Base-by-base conservation (phyloP, 2,329 filamentous ascomycete species). In the Arthrobotrys sphaeroides region DNA sequence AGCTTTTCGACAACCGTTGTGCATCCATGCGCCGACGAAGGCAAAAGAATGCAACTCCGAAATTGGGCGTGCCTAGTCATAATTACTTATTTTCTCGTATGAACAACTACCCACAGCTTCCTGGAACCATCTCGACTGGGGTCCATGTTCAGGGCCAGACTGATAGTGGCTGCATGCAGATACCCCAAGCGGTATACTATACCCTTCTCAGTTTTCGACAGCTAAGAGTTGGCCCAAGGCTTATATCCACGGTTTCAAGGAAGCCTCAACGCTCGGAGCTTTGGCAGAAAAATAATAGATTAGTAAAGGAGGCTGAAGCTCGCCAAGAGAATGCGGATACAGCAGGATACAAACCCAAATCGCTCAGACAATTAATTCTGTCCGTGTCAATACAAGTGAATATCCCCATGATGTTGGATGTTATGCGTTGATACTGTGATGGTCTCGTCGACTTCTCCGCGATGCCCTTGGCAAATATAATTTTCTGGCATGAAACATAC, bases 181-280 rank as follows among this genome's bases (percentile, higher is more conserved):
- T 49, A 60, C 20, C 36, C 24, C 47, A 53, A 53, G n/a, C 4
- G 6, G 47, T 26, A 31, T 53, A 16, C 33, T 62, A 49, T 43
- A 20, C 53, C 43, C 28, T 61, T 55, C 65, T 24, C n/a, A 53
- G 49, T 7, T 18, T 45, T 42, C n/a, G 20, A 38, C 31, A 33
- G 64, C 18, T 10, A 61, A 59, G 28, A 33, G 38, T 36, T 66
- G 38, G 36, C 24, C 65, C n/a, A 59, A 59, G 22, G 40, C 57
- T 75, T 55, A 47, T 51, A 55, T 69, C 72, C 72, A 75, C 59
- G 64, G 64, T 68, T 65, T 69, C 45, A 65, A 59, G 72, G 72
- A 75, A 69, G 40, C 38, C 64, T 62, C 36, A 62, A 55, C 57
- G 42, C 20, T 49, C 12, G 47, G 40, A 31, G 45, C 36, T 55